These are phyloP conservation scores for Cardamine resedifolia DNA, from an alignment of 345 rosid species.

Conservation along the genomic window DNA sequence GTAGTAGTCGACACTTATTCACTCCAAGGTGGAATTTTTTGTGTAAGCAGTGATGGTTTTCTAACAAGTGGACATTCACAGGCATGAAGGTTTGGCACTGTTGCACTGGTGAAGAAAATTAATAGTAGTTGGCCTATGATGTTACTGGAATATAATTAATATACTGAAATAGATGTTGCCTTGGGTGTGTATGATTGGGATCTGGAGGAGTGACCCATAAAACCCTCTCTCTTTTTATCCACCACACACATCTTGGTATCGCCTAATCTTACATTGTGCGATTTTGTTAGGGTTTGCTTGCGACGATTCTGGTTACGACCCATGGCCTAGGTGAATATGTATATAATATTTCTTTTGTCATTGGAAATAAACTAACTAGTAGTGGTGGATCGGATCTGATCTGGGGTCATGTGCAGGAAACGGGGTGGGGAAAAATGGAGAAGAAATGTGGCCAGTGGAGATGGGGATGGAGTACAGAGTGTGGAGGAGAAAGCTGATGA, in stretches of 20 bases:
- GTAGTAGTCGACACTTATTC: constrained; percentile 21
- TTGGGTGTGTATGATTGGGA: constrained; percentile 17
- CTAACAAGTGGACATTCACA: not conserved
- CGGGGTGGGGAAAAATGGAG: constrained; percentile 1
- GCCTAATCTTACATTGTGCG: constrained; percentile 3
- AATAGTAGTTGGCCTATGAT: not conserved
- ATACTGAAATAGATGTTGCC: not conserved
- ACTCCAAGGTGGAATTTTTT: constrained; percentile 25
- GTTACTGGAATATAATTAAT: too few relatives aligned
- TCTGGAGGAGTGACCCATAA: constrained; percentile 27
- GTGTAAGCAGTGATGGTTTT: constrained; percentile 24
- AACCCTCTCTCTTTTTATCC: constrained; percentile 1
- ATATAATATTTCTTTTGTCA: not conserved
- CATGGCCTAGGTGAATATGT: constrained; percentile 3
- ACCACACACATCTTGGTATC: constrained; percentile 23
- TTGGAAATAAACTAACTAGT: not conserved
- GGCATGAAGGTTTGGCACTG: not conserved
- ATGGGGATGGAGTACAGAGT: constrained; percentile 23
- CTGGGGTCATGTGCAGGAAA: constrained; percentile 21
- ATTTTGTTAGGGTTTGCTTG: constrained; percentile 17
- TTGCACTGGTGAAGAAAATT: not conserved
- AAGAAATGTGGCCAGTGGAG: constrained; percentile 12
- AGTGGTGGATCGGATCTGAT: constrained; percentile 18
- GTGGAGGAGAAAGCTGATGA: constrained; percentile 34
- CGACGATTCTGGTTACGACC: constrained; percentile 7